Percentiles rank a stretch among this genome's conserved stretches.
Evolutionary conservation across 805 yeast genomes (phyloP).

Genomic region (Cephaloascus albidus): DNA sequence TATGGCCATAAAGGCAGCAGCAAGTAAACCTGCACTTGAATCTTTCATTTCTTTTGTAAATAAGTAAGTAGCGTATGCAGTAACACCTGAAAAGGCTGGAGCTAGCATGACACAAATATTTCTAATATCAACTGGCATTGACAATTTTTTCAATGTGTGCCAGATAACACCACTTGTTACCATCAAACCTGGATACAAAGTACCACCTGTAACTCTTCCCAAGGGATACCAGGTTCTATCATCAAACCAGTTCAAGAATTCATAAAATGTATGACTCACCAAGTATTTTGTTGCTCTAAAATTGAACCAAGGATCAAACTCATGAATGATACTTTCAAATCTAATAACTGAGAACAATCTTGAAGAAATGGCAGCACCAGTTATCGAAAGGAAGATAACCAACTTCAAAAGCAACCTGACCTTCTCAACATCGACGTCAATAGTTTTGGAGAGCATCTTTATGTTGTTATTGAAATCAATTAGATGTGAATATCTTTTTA

Average conservation of each 20-base stretch:
- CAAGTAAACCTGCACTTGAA: constrained; percentile 78
- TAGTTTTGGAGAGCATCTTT: neutral
- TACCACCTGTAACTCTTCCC: constrained; percentile 99
- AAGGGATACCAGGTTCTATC: constrained; percentile 99
- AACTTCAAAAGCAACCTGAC: constrained; percentile 42
- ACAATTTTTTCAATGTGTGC: constrained; percentile 53
- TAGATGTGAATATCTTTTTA: too few species aligned
- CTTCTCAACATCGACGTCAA: constrained; percentile 6
- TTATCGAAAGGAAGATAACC: constrained; percentile 63
- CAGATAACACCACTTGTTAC: constrained; percentile 91
- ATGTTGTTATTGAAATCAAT: neutral
- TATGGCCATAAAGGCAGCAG: constrained; percentile 93
- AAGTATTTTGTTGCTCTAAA: constrained; percentile 92
- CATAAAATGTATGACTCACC: constrained; percentile 75
- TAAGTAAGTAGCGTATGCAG: constrained; percentile 82
- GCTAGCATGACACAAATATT: constrained; percentile 94
- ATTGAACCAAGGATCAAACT: constrained; percentile 96
- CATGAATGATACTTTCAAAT: constrained; percentile 95
- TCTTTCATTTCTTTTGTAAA: constrained; percentile 88
- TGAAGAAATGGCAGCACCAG: constrained; percentile 87
- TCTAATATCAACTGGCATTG: constrained; percentile 87
- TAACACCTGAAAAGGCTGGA: constrained; percentile 90
- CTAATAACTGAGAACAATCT: constrained; percentile 94
- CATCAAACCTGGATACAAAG: constrained; percentile 96
- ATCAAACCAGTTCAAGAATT: constrained; percentile 96